Conservation (phyloP, 306 rosid species). For the Fragaria nilgerrensis region DNA sequence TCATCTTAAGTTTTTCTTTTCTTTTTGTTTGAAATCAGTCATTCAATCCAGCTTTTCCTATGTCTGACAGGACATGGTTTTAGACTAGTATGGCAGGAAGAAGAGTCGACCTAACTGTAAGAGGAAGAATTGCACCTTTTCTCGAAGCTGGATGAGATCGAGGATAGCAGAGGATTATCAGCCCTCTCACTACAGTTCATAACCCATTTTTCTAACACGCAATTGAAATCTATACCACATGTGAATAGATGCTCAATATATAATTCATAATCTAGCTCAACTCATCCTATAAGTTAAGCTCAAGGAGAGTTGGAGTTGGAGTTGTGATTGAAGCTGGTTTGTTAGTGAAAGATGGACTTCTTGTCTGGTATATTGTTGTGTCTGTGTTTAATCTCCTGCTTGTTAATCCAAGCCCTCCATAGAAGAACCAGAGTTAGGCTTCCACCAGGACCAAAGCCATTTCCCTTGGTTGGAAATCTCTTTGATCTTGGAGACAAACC, state of each 20-base stretch:
- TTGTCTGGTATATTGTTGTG: not conserved
- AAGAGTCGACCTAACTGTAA: too few species aligned
- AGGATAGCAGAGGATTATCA: too few species aligned
- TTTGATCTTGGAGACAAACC: constrained; percentile 48
- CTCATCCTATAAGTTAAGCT: not conserved
- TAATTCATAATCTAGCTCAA: not conserved
- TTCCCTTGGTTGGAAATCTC: constrained; percentile 54
- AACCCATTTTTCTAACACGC: too few species aligned
- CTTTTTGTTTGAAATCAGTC: too few species aligned
- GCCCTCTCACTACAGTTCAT: too few species aligned
- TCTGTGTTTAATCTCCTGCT: not conserved
- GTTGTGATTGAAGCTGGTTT: not conserved
- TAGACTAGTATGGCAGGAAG: too few species aligned
- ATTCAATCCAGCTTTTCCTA: too few species aligned
- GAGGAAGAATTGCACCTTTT: too few species aligned
- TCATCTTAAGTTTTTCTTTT: not conserved
- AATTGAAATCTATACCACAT: not conserved
- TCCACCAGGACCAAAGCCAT: constrained; percentile 54
- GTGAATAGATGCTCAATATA: not conserved
- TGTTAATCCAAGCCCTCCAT: constrained; percentile 10
- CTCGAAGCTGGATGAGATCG: too few species aligned
- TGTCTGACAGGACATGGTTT: too few species aligned
- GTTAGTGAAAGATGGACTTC: not conserved
- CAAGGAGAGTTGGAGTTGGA: not conserved
- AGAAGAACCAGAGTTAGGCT: not conserved